These are phyloP conservation scores for Wickerhamiella infanticola DNA, from an alignment of 1,139 yeast genomes.

Conservation along the genomic window DNA sequence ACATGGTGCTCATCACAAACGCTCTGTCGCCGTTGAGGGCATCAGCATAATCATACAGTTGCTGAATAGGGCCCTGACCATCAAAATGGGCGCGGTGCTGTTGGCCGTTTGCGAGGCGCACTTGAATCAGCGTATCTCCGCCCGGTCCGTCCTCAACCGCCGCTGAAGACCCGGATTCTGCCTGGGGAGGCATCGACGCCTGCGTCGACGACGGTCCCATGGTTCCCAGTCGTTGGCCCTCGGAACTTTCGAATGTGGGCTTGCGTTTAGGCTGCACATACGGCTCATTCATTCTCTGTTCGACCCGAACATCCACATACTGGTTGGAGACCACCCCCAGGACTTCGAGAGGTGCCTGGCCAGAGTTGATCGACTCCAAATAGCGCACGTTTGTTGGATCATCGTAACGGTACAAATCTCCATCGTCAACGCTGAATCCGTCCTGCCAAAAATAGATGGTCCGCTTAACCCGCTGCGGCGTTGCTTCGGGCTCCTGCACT, in stretches of 20 bases:
- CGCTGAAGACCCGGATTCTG: neutral
- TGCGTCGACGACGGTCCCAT: neutral
- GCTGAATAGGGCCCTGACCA: conserved; percentile 49
- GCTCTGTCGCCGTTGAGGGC: conserved; percentile 31
- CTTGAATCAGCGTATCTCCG: conserved; percentile 69
- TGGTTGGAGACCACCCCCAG: conserved; percentile 79
- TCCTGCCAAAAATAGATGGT: conserved; percentile 90
- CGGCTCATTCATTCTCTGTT: conserved; percentile 66
- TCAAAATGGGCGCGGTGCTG: conserved; percentile 50
- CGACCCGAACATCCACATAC: conserved; percentile 89
- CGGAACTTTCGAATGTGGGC: conserved; percentile 38
- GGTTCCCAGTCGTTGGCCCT: conserved; percentile 71
- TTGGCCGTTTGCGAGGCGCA: conserved; percentile 74
- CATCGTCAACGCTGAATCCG: conserved; percentile 91
- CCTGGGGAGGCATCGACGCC: neutral
- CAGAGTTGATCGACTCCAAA: conserved; percentile 66
- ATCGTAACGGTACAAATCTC: conserved; percentile 70
- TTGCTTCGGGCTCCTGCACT: conserved; percentile 2
- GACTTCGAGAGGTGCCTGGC: conserved; percentile 82
- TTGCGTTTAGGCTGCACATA: conserved; percentile 56
- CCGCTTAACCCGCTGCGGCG: conserved; percentile 21
- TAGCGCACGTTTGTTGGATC: conserved; percentile 74
- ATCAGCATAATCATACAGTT: conserved; percentile 54
- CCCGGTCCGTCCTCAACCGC: conserved; percentile 17
- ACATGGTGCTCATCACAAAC: conserved; percentile 63